Conservation (phyloP, 2,329 filamentous ascomycete genomes). For the Tolypocladium cylindrosporum region DNA sequence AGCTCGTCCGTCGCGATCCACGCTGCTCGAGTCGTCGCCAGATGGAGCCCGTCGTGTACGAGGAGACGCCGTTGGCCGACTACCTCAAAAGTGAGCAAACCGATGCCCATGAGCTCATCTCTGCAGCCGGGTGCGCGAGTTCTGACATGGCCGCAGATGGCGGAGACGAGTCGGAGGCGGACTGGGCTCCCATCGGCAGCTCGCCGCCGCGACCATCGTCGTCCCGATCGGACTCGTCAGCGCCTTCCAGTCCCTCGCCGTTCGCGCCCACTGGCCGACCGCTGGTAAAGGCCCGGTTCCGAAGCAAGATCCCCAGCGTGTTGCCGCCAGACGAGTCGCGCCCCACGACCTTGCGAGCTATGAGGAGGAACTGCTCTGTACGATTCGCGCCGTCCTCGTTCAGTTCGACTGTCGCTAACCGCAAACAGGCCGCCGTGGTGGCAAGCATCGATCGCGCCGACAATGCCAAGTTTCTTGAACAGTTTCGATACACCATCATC, state of each 20-base stretch:
- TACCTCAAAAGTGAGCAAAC: slow-evolving; percentile 67
- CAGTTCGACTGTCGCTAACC: neutral
- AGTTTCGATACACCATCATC: slow-evolving; percentile 87
- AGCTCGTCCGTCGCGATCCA: slow-evolving; percentile 14
- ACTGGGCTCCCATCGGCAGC: slow-evolving; percentile 34
- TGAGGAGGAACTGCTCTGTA: slow-evolving; percentile 43
- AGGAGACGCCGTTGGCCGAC: slow-evolving; percentile 78
- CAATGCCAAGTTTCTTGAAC: slow-evolving; percentile 78
- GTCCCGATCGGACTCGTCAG: slow-evolving; percentile 25
- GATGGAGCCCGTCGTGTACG: slow-evolving; percentile 79
- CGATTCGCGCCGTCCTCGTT: slow-evolving; percentile 9
- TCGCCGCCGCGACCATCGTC: slow-evolving; percentile 22
- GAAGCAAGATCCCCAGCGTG: slow-evolving; percentile 33
- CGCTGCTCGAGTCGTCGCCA: slow-evolving; percentile 15
- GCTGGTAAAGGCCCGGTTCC: slow-evolving; percentile 42
- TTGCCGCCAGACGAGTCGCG: slow-evolving; percentile 30
- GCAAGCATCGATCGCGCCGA: slow-evolving; percentile 66
- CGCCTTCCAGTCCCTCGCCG: slow-evolving; percentile 35
- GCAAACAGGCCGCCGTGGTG: slow-evolving; percentile 53
- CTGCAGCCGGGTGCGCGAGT: neutral
- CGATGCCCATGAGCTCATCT: neutral
- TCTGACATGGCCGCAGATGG: slow-evolving; percentile 27
- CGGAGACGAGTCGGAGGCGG: slow-evolving; percentile 32
- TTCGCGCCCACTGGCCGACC: slow-evolving; percentile 50
- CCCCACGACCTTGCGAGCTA: slow-evolving; percentile 29